A percentile compares a stretch with the other conserved stretches of the same genome.
Evolutionary conservation across 2,329 filamentous ascomycete species (phyloP).

Genomic region (Leptographium lundbergii): DNA sequence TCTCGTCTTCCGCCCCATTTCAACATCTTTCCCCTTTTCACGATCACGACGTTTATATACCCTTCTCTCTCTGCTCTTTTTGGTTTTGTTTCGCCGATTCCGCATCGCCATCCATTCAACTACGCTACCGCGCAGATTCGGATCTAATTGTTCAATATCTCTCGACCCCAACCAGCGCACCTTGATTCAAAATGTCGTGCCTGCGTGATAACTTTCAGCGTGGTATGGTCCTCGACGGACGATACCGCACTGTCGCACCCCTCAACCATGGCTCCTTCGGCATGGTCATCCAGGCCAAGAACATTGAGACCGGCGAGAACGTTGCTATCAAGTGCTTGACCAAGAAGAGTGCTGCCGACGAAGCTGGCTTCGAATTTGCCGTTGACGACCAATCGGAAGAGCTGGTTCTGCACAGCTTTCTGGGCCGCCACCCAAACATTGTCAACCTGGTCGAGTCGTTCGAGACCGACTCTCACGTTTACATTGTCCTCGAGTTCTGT

Average conservation of each 20-base stretch:
- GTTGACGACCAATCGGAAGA: constrained; percentile 77
- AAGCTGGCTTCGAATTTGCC: constrained; percentile 50
- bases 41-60: constrained; percentile 17
- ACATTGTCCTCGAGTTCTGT: constrained; percentile 91
- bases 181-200: constrained; percentile 54
- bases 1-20: not conserved
- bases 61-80: constrained; percentile 11
- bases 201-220: constrained; percentile 69
- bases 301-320: constrained; percentile 60
- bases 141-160: not conserved
- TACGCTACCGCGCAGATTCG: constrained; percentile 12
- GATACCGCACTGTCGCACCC: constrained; percentile 82
- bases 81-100: constrained; percentile 1
- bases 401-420: constrained; percentile 62
- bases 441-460: constrained; percentile 88
- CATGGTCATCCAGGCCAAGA: constrained; percentile 90
- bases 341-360: constrained; percentile 56
- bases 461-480: constrained; percentile 81
- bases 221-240: constrained; percentile 73
- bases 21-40: constrained; percentile 6
- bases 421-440: constrained; percentile 76
- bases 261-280: constrained; percentile 98
- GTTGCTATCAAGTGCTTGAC: constrained; percentile 96
- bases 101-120: not conserved
- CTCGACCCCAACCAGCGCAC: not conserved